These are phyloP conservation scores for Globisporangium paroecandrum DNA, from an alignment of 352 stramenopile genomes.

Conservation along the genomic window DNA sequence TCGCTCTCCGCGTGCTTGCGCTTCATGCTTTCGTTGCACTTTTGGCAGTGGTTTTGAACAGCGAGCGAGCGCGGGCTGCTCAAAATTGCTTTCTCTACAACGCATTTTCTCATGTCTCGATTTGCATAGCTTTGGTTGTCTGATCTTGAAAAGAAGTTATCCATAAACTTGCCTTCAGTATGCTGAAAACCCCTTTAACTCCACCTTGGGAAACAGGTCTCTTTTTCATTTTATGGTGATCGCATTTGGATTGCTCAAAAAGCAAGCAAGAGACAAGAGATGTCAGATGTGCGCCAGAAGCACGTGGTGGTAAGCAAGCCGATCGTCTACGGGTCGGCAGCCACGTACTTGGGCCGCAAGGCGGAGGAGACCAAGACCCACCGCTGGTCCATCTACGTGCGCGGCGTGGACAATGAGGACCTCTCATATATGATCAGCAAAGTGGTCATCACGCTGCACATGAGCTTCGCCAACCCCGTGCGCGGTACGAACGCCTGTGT, in stretches of 20 bases:
- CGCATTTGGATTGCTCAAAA: background rate
- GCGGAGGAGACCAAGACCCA: slow-evolving; percentile 94
- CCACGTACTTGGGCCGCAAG: slow-evolving; percentile 91
- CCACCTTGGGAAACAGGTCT: background rate
- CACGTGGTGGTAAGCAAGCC: slow-evolving; percentile 87
- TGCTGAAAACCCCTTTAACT: background rate
- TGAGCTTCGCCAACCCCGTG: slow-evolving; percentile 93
- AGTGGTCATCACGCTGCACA: slow-evolving; percentile 97
- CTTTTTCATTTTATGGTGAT: too few species aligned
- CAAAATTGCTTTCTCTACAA: too few species aligned
- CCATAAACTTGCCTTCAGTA: too few species aligned
- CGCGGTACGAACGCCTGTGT: slow-evolving; percentile 39
- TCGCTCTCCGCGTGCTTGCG: slow-evolving; percentile 29
- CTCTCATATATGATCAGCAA: slow-evolving; percentile 94
- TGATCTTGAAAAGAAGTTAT: too few species aligned
- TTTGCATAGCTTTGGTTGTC: too few species aligned
- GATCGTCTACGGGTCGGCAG: slow-evolving; percentile 94
- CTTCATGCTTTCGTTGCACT: slow-evolving; percentile 2
- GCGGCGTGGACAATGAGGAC: slow-evolving; percentile 92
- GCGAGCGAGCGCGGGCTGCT: too few species aligned
- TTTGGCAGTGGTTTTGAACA: background rate
- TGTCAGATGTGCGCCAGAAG: slow-evolving; percentile 75
- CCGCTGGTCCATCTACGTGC: slow-evolving; percentile 93
- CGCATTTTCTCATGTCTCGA: too few species aligned
- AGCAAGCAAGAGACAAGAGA: slow-evolving; percentile 25